Base-by-base conservation (phyloP, 371 early-diverging fungal genomes). In the Actinomortierella ambigua region DNA sequence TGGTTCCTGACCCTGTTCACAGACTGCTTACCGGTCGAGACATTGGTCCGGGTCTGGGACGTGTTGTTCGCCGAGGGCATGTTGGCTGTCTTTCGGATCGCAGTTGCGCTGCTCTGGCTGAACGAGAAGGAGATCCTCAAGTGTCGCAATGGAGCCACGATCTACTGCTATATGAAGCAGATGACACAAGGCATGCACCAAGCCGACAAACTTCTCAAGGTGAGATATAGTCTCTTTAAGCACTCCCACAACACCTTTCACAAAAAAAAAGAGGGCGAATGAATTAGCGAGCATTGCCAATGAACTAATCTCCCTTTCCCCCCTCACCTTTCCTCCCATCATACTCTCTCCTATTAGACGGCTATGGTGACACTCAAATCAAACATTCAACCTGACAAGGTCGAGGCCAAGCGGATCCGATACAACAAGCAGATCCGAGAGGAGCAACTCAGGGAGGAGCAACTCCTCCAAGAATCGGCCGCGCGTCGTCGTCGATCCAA, bases 1-100 rank as follows among this genome's bases (percentile, higher is more conserved):
- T 79, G 79, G 79, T 79, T 79, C 60, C 51, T 79, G 50, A 69
- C 75, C 3, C 55, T 79, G 24, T 79, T 73, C 55, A 69, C 79
- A 13, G 75, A 77, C 17, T 66, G 75, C 52, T 17, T 75, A 17
- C 66, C 79, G 0, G 64, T 75, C 2, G 75, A 77, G 51, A 68
- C 68, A 0, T 40, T 77, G 6, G 55, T 79, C n/a, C 68, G 77
- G 6, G 68, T 77, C 24, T 79, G 79, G 79, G 79, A 79, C 26
- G 63, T 69, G 20, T 67, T 79, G 53, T 65, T 79, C 53, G 68
- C 75, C 2, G 77, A 77, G 47, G 77, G 77, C 8, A 66, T 68
- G 59, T 23, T 69, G 27, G 57, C 63, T 1, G 66, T 76, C 3
- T 77, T 79, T 63, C 63, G 66, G 50, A 55, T 76, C 6, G 69